Evolutionary conservation across 805 yeast species (phyloP).

Genomic region (Kodamaea kaohsiungensis): DNA sequence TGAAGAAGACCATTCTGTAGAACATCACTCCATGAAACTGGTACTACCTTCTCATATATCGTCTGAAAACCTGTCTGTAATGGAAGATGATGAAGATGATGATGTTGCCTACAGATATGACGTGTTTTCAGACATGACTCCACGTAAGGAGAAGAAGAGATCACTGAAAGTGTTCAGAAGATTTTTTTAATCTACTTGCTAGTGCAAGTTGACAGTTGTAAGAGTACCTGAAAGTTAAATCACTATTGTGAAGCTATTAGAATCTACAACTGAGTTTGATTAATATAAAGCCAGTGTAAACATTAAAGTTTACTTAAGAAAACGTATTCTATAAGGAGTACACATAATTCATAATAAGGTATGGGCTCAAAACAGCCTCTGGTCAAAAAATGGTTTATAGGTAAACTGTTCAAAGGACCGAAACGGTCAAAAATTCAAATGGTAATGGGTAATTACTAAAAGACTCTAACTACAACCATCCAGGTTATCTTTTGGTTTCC

Average conservation of each 20-base stretch:
- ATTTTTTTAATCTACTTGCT: background rate
- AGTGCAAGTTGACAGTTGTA: no score
- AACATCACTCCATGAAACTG: background rate
- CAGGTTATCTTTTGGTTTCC: no score
- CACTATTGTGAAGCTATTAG: no score
- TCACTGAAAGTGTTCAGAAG: background rate
- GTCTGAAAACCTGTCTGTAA: constrained; percentile 1
- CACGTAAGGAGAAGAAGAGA: background rate
- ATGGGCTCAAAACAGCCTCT: background rate
- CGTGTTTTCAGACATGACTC: constrained; percentile 5
- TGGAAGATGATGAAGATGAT: constrained; percentile 6
- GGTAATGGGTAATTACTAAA: background rate
- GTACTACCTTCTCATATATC: background rate
- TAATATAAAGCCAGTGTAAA: no score
- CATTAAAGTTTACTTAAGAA: no score
- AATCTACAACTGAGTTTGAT: no score
- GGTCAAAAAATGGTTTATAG: background rate
- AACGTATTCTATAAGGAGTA: background rate
- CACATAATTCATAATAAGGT: background rate
- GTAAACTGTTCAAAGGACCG: background rate
- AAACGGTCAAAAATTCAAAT: background rate
- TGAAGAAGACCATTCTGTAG: background rate
- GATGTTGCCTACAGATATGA: constrained; percentile 8
- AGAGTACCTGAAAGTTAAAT: no score
- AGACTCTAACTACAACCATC: no score